Evolutionary conservation across 164 flowering plant genomes (phyloP).

Genomic region (Chloranthus sessilifolius): DNA sequence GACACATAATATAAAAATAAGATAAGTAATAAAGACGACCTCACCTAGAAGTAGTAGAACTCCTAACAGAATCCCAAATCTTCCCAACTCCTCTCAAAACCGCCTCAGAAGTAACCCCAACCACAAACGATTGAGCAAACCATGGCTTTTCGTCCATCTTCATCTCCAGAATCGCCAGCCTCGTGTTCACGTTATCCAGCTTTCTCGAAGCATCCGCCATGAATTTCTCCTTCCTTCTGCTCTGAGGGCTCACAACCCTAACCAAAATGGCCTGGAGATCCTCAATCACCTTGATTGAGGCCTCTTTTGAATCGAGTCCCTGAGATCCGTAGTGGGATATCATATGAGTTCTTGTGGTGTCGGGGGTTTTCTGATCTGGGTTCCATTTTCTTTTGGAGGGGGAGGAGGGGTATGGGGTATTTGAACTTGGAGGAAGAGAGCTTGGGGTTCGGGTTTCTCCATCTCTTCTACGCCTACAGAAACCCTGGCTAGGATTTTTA

Average conservation of each 20-base stretch:
- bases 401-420: too few species aligned
- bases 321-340: constrained; percentile 61
- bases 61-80: constrained; percentile 38
- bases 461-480: too few species aligned
- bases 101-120: constrained; percentile 62
- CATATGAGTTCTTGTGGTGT: constrained; percentile 61
- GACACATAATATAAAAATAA: too few species aligned
- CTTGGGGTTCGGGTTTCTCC: too few species aligned
- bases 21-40: too few species aligned
- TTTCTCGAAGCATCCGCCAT: constrained; percentile 36
- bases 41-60: constrained; percentile 9
- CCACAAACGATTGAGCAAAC: constrained; percentile 34
- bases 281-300: constrained; percentile 64
- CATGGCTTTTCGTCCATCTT: constrained; percentile 78
- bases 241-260: constrained; percentile 29
- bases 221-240: constrained; percentile 33
- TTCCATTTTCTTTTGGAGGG: constrained; percentile 5
- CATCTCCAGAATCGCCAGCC: constrained; percentile 54
- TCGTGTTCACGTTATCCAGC: constrained; percentile 43
- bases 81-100: constrained; percentile 28
- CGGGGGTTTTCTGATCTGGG: constrained; percentile 34
- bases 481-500: too few species aligned
- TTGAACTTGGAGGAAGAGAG: too few species aligned
- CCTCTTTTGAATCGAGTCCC: constrained; percentile 56
- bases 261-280: constrained; percentile 59